Evolutionary conservation across 2,329 filamentous ascomycete species (phyloP), one percentile per base, ranked within the genome.

Genomic region (Cordyceps cicadae): DNA sequence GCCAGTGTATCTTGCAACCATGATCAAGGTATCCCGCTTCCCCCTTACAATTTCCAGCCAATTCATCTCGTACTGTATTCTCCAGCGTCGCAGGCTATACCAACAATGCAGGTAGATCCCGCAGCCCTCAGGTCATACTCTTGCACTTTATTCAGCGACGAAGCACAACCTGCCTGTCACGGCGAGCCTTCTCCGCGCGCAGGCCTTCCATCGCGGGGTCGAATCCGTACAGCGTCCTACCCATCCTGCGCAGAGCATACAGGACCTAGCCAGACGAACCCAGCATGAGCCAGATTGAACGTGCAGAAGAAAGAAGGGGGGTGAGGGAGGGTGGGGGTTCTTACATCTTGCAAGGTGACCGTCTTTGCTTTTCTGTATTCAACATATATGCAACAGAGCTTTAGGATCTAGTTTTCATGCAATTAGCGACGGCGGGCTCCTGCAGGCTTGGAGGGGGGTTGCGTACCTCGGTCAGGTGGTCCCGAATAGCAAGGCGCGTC

Each of bases 341-440:
- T 69, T 67, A 87, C 87, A 64, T 90, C 87, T 0, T 76, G 71
- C 0, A 84, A 76, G 0, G 84, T 87, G 0, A 89, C 77, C 0
- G 87, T 90, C 71, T 88, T 88, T 0, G 80, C 74, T 0, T 75
- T 71, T 0, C 79, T 69, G 54, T 87, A 75, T 11, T 88, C 85
- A 0, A 78, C 74, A 26, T 81, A 84, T 0, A 72, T 70, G 0
- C 80, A 74, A 6, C 77, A 81, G 46, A 82, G 76, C 0, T 66
- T 64, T 0, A 88, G 66, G 1, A 87, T 79, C 84, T 86, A 58
- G 1, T 12, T 54, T 29, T 17, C 50, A 19, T 54, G 58, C 2
- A 8, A 14, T 52, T 6, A 50, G 41, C 14, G 4, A n/a, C 29
- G 5, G 21, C 15, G 5, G 14, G 3, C 14, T 49, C 21, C n/a